Percentiles rank a stretch among this genome's conserved stretches.
Conservation (phyloP, 108 stramenopile genomes). For the Stephanodiscus triporus region DNA sequence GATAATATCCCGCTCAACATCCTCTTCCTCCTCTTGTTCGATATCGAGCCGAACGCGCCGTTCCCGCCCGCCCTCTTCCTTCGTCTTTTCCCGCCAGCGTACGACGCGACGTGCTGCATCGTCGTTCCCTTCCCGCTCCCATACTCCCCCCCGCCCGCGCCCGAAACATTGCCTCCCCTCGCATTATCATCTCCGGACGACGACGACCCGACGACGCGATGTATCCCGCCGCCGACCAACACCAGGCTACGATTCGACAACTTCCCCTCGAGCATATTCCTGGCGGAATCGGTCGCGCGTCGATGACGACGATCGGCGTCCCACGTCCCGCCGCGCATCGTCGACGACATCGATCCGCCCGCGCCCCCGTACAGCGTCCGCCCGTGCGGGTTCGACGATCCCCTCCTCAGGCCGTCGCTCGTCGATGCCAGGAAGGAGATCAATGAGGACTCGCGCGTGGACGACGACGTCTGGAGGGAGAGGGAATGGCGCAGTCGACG, state of each 20-base stretch:
- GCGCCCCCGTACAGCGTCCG: slow-evolving; percentile 20
- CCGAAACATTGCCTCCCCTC: not conserved
- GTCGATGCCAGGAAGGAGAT: slow-evolving; percentile 19
- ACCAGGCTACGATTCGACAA: slow-evolving; percentile 44
- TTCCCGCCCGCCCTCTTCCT: slow-evolving; percentile 44
- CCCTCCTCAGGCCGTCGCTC: slow-evolving; percentile 20
- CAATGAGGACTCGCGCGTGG: slow-evolving; percentile 37
- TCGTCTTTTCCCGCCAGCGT: slow-evolving; percentile 17
- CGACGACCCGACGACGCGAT: not conserved
- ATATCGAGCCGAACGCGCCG: slow-evolving; percentile 43
- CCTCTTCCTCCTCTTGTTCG: slow-evolving; percentile 38
- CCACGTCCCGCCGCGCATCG: slow-evolving; percentile 30
- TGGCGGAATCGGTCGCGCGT: not conserved
- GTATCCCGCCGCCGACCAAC: slow-evolving; percentile 36
- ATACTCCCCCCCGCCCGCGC: not conserved
- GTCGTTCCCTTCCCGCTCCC: too few species aligned
- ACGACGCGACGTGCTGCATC: not conserved
- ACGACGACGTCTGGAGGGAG: slow-evolving; percentile 31
- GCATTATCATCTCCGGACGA: not conserved
- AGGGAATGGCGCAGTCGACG: slow-evolving; percentile 35
- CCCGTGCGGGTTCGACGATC: slow-evolving; percentile 16
- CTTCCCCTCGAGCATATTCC: slow-evolving; percentile 24
- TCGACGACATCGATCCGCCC: slow-evolving; percentile 15
- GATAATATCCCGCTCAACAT: not conserved
- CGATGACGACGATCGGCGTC: not conserved